Conservation (phyloP, 768 basidiomycete genomes). For the Hydnomerulius pinastri region DNA sequence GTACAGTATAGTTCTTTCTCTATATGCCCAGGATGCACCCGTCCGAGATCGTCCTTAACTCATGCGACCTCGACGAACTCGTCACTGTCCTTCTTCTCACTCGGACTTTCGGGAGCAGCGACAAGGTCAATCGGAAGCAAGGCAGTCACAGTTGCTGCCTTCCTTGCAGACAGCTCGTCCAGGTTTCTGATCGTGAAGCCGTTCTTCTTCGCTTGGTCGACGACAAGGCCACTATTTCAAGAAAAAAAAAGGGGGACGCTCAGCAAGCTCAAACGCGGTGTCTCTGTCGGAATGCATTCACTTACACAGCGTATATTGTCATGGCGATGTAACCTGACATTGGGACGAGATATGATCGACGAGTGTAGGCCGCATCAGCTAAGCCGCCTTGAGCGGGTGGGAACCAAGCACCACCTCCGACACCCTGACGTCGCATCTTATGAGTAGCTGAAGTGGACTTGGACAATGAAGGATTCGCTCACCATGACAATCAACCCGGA, state of each 20-base stretch:
- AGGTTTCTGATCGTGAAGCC: slow-evolving; percentile 54
- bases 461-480: neutral
- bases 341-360: slow-evolving; percentile 61
- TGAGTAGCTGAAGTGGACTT: neutral
- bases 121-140: neutral
- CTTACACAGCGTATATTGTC: slow-evolving; percentile 58
- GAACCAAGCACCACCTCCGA: slow-evolving; percentile 71
- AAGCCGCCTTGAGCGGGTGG: slow-evolving; percentile 60
- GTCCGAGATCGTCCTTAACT: slow-evolving; percentile 6
- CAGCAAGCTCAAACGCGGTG: neutral
- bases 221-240: slow-evolving; percentile 53
- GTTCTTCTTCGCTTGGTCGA: slow-evolving; percentile 48
- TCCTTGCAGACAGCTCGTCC: slow-evolving; percentile 39
- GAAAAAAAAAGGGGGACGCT: neutral
- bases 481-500: slow-evolving; percentile 69
- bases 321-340: slow-evolving; percentile 60
- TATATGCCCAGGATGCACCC: neutral
- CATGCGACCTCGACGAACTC: slow-evolving; percentile 18
- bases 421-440: slow-evolving; percentile 38
- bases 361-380: slow-evolving; percentile 50
- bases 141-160: slow-evolving; percentile 1
- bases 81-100: slow-evolving; percentile 13
- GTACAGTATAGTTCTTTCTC: neutral
- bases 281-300: no score
- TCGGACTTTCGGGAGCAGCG: slow-evolving; percentile 2